Percentiles rank a stretch among this genome's conserved stretches.
Conservation (phyloP, 208 protist genomes). For the Naegleria fowleri region DNA sequence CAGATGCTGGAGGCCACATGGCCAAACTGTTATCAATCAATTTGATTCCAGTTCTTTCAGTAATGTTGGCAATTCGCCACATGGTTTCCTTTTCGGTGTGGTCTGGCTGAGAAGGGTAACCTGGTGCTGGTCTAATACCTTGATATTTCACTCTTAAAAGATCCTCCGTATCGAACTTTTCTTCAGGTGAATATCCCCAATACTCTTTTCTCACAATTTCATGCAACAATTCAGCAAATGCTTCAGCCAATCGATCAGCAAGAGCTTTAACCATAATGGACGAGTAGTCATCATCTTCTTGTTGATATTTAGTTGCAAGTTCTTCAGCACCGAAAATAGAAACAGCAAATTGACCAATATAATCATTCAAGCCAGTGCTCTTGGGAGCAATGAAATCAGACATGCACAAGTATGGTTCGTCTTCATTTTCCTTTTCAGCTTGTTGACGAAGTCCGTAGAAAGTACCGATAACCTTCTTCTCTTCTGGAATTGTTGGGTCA, state of each 20-base stretch:
- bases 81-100: conserved; percentile 89
- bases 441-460: conserved; percentile 85
- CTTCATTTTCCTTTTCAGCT: conserved; percentile 72
- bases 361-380: conserved; percentile 62
- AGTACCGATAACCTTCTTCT: conserved; percentile 39
- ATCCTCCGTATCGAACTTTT: conserved; percentile 68
- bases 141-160: conserved; percentile 86
- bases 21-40: conserved; percentile 81
- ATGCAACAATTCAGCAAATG: conserved; percentile 79
- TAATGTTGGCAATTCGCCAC: conserved; percentile 63
- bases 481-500: conserved; percentile 53
- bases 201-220: conserved; percentile 69
- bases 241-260: conserved; percentile 74
- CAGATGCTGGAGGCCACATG: conserved; percentile 85
- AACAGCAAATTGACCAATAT: conserved; percentile 81
- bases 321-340: conserved; percentile 75
- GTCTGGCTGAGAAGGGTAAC: conserved; percentile 91
- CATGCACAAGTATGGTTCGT: conserved; percentile 74
- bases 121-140: conserved; percentile 89
- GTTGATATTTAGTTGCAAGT: conserved; percentile 60
- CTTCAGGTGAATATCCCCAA: conserved; percentile 81
- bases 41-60: conserved; percentile 58
- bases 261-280: conserved; percentile 88
- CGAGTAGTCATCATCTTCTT: conserved; percentile 82
- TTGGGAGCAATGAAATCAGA: conserved; percentile 87